These are phyloP conservation scores for Vitis amurensis DNA, from an alignment of 164 flowering plant species.

Conservation along the genomic window DNA sequence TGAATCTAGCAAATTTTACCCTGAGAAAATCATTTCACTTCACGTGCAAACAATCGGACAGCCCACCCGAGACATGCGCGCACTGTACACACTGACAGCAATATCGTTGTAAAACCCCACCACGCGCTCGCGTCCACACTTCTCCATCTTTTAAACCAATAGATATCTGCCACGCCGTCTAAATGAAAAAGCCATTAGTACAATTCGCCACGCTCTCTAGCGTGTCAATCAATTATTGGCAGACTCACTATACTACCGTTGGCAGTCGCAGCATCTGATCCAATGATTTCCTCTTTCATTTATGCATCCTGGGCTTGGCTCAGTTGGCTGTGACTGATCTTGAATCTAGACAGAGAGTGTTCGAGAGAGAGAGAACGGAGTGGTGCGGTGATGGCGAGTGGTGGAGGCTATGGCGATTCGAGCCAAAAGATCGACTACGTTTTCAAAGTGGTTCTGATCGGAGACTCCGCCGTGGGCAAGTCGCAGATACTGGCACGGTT, in stretches of 20 bases:
- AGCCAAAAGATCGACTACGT: conserved; percentile 79
- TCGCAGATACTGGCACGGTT: conserved; percentile 80
- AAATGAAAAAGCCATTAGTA: too few species aligned
- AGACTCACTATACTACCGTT: too few species aligned
- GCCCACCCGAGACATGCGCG: conserved; percentile 12
- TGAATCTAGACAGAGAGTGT: not conserved
- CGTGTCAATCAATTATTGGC: too few species aligned
- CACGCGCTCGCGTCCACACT: not conserved
- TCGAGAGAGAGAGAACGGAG: conserved; percentile 5
- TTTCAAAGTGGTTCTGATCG: conserved; percentile 82
- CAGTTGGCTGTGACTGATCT: too few species aligned
- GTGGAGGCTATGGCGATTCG: conserved; percentile 53
- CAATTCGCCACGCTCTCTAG: too few species aligned
- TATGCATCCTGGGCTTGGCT: not conserved
- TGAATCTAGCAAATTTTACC: not conserved
- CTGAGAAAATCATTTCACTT: not conserved
- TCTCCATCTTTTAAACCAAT: not conserved
- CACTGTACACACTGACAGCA: not conserved
- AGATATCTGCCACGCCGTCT: too few species aligned
- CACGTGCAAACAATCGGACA: not conserved
- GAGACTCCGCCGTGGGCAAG: conserved; percentile 89
- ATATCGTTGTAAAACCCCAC: not conserved
- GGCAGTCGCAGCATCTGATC: too few species aligned
- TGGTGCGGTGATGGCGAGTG: conserved; percentile 31
- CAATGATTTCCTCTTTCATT: not conserved